phyloP scores from a whole-genome alignment of 768 basidiomycete species.

The Cystofilobasidium macerans region DNA sequence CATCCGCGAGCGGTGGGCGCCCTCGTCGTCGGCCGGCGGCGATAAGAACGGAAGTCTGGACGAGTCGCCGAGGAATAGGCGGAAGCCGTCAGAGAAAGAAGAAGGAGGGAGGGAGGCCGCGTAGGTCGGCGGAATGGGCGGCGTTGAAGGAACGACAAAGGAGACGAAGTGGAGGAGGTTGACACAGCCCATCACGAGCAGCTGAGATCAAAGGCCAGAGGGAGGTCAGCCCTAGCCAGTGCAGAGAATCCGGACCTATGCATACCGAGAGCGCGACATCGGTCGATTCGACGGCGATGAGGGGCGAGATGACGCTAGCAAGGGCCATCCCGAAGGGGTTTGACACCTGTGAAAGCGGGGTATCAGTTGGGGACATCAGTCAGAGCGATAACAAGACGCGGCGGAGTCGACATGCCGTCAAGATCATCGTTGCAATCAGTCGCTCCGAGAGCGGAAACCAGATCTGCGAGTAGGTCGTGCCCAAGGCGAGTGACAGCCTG shows the following conservation, averaged over 20 bases:
- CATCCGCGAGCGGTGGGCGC: constrained; percentile 48
- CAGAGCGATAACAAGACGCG: neutral
- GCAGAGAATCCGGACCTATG: too few relatives aligned
- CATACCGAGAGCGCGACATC: constrained; percentile 8
- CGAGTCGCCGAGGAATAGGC: constrained; percentile 35
- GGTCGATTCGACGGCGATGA: constrained; percentile 35
- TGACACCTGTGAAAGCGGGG: neutral
- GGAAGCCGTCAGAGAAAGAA: constrained; percentile 27
- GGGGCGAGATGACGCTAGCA: constrained; percentile 60
- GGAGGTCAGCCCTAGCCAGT: neutral
- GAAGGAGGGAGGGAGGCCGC: constrained; percentile 30
- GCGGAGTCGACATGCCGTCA: constrained; percentile 39
- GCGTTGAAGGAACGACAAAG: constrained; percentile 51
- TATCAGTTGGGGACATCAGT: neutral
- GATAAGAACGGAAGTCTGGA: neutral
- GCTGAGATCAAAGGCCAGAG: neutral
- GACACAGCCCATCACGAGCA: constrained; percentile 7
- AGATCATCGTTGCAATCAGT: constrained; percentile 63
- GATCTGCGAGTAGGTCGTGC: constrained; percentile 66
- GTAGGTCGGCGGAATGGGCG: constrained; percentile 60
- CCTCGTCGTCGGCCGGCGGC: constrained; percentile 35
- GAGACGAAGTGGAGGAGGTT: constrained; percentile 46
- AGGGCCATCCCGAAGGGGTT: constrained; percentile 56
- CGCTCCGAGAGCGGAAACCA: constrained; percentile 71
- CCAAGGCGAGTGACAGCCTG: constrained; percentile 62